Base-by-base conservation (phyloP, 352 stramenopile species). In the Phytophthora meadii region DNA sequence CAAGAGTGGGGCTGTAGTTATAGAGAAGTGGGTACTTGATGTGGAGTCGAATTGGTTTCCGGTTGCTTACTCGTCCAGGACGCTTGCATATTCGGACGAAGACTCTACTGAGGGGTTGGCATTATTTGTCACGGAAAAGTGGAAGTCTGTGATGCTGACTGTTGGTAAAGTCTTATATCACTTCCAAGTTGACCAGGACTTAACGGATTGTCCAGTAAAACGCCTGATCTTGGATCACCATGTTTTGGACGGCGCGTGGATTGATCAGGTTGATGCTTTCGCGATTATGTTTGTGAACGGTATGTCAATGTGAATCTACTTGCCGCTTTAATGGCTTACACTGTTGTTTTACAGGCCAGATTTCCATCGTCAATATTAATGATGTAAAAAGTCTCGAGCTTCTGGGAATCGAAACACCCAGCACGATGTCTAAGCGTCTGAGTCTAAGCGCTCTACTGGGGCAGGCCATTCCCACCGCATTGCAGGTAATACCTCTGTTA, bases 281-380 rank as follows among this genome's bases (percentile, higher is more conserved):
- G 58, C 55, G n/a, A 40, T 81, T n/a, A 40, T 82, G 24, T 49
- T 79, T 48, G 32, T 50, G 8, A 68, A 70, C 25, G 74, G 67
- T 80, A 74, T 25, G 56, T 49, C 3, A 19, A 19, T 19, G 19
- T 19, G 19, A 19, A 19, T 19, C 19, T 19, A 19, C 19, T 19
- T 19, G 19, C 19, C 19, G 19, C 19, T 19, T 19, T 19, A 19
- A 19, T 19, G 19, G 19, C 30, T 55, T n/a, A 52, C 49, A 11
- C 48, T 14, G 10, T 37, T 69, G 7, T 25, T 1, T 48, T 10
- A 46, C 36, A 81, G 74, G 72, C 11, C 74, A 81, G 49, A 41
- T 81, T 5, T 54, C 61, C 25, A 47, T 75, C 55, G 55, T 22
- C 2, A 32, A 6, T 22, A 7, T 61, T 17, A 37, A 36, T 15